phyloP scores from a whole-genome alignment of 345 rosid species.

The Brassica carinata region DNA sequence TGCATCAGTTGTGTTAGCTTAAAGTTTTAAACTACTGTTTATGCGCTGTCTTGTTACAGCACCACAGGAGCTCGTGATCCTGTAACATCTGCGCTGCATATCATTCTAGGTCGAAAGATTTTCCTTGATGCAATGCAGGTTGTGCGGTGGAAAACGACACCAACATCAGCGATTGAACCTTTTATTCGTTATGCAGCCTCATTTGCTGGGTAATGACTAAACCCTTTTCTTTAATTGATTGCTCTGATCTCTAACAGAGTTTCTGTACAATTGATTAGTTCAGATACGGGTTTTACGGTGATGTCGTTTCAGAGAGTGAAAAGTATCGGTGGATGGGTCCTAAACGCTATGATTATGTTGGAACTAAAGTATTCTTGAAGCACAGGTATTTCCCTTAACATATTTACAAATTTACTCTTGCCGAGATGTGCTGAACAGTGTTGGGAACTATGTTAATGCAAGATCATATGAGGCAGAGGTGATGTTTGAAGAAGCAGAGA shows the following conservation, averaged over 20 bases:
- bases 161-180: conserved; percentile 68
- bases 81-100: conserved; percentile 83
- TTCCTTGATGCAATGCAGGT: conserved; percentile 88
- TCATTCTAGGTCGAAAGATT: conserved; percentile 78
- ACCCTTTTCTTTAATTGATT: not conserved
- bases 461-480: conserved; percentile 89
- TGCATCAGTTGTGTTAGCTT: not conserved
- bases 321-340: conserved; percentile 99
- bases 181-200: conserved; percentile 90
- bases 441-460: conserved; percentile 25
- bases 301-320: conserved; percentile 92
- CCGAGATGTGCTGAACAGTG: not conserved
- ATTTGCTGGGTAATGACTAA: conserved; percentile 84
- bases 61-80: conserved; percentile 97
- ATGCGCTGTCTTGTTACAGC: conserved; percentile 48
- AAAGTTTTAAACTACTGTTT: not conserved
- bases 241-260: conserved; percentile 27
- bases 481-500: conserved; percentile 60
- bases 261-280: conserved; percentile 41
- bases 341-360: conserved; percentile 89
- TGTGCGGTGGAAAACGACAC: conserved; percentile 85
- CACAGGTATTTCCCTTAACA: conserved; percentile 61
- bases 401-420: not conserved
- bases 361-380: conserved; percentile 88
- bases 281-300: conserved; percentile 97